Percentiles rank a stretch among this genome's conserved stretches.
phyloP scores from a whole-genome alignment of 192 early-diverging fungal species.

The Umbelopsis ramanniana region DNA sequence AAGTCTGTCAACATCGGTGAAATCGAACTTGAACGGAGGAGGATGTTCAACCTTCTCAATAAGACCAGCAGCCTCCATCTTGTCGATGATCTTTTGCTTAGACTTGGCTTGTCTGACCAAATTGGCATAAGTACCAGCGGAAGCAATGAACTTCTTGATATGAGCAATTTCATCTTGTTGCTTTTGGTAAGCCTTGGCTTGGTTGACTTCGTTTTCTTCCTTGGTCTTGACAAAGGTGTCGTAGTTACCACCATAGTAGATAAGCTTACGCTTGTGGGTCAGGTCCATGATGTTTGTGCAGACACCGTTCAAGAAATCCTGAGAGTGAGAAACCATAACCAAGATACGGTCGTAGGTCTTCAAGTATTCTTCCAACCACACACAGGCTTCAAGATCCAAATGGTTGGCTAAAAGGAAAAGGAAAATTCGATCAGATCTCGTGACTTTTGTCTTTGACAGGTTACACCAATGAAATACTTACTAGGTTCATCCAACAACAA shows the following conservation, averaged over 20 bases:
- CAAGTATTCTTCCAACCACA: constrained; percentile 74
- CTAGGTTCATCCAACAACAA: constrained; percentile 55
- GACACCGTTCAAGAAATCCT: constrained; percentile 74
- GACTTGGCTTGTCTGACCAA: constrained; percentile 98
- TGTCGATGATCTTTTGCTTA: constrained; percentile 99
- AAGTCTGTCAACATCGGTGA: constrained; percentile 84
- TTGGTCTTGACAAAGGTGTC: constrained; percentile 95
- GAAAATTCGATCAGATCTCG: background rate
- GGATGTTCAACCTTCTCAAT: constrained; percentile 91
- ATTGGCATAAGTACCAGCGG: constrained; percentile 99
- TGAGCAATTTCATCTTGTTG: constrained; percentile 99
- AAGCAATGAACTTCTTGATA: constrained; percentile 98
- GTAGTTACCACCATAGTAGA: constrained; percentile 98
- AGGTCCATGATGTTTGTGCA: constrained; percentile 95
- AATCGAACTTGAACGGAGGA: constrained; percentile 83
- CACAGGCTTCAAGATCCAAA: constrained; percentile 79
- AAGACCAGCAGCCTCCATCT: constrained; percentile 99
- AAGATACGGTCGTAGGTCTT: constrained; percentile 75
- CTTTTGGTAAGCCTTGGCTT: constrained; percentile 99
- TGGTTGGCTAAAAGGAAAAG: constrained; percentile 43
- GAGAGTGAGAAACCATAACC: constrained; percentile 81
- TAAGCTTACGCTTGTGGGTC: constrained; percentile 85
- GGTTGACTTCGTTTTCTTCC: constrained; percentile 95
- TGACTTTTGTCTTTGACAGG: background rate
- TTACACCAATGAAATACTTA: constrained; percentile 10